phyloP scores from a whole-genome alignment of 2,329 filamentous ascomycete genomes.

The Nothophoma quercina region DNA sequence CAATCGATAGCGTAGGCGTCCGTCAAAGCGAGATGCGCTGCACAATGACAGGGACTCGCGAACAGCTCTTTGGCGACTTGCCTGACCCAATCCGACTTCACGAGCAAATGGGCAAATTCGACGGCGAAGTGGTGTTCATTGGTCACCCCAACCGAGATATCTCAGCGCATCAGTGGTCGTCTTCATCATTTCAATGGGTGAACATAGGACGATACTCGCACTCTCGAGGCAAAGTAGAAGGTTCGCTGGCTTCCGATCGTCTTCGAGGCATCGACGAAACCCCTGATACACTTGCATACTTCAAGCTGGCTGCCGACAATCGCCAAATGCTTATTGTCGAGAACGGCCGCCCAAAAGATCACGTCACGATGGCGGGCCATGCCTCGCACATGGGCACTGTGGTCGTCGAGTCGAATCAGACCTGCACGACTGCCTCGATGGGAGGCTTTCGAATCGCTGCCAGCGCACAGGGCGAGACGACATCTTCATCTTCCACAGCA shows the following conservation, averaged over 20 bases:
- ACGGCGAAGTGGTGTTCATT: conserved; percentile 56
- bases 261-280: conserved; percentile 47
- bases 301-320: conserved; percentile 53
- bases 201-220: conserved; percentile 56
- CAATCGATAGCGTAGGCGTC: background rate
- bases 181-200: conserved; percentile 51
- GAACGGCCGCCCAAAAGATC: conserved; percentile 15
- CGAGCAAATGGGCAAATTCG: conserved; percentile 35
- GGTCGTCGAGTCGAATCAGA: background rate
- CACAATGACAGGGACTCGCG: conserved; percentile 21
- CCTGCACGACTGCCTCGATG: background rate
- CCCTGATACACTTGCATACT: conserved; percentile 51
- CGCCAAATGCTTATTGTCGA: conserved; percentile 33
- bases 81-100: conserved; percentile 52
- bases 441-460: background rate
- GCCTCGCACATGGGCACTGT: background rate
- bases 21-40: background rate
- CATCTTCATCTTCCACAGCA: background rate
- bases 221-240: conserved; percentile 53
- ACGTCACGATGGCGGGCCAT: background rate
- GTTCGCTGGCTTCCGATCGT: conserved; percentile 52
- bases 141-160: conserved; percentile 58
- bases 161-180: conserved; percentile 57
- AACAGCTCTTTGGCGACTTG: conserved; percentile 52
- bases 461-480: background rate